Conservation (phyloP, 1,139 yeast species). For the Blastobotrys aristatus region DNA sequence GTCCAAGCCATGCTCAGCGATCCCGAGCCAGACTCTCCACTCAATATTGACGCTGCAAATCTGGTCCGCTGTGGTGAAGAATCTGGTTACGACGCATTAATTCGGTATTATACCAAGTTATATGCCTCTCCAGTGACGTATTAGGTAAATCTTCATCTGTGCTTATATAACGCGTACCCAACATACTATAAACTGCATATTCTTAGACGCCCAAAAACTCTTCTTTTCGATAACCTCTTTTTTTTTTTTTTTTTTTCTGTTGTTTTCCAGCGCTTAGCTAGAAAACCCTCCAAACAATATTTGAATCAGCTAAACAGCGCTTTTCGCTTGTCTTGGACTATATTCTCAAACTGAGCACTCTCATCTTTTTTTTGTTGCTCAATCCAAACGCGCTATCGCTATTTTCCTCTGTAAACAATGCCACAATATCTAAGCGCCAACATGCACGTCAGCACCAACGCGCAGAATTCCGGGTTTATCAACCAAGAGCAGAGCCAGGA, state of each 20-base stretch:
- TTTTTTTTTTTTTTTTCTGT: too few species aligned
- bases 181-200: too few species aligned
- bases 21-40: conserved; percentile 84
- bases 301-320: too few species aligned
- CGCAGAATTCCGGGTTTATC: too few species aligned
- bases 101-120: conserved; percentile 54
- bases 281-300: too few species aligned
- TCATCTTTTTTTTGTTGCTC: background rate
- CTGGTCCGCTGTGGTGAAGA: conserved; percentile 54
- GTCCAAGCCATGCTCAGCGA: conserved; percentile 61
- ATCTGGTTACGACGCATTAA: conserved; percentile 54
- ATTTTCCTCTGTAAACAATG: too few species aligned
- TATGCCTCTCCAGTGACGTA: conserved; percentile 23
- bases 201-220: background rate
- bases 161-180: too few species aligned
- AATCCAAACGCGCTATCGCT: background rate
- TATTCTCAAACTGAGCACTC: background rate
- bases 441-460: too few species aligned
- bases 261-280: too few species aligned
- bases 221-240: too few species aligned
- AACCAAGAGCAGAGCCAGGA: too few species aligned
- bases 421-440: background rate
- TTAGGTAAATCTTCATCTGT: background rate
- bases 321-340: too few species aligned
- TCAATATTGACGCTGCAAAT: conserved; percentile 84